Base-by-base conservation (phyloP, 73 alveolate genomes). In the Paramecium bursaria region DNA sequence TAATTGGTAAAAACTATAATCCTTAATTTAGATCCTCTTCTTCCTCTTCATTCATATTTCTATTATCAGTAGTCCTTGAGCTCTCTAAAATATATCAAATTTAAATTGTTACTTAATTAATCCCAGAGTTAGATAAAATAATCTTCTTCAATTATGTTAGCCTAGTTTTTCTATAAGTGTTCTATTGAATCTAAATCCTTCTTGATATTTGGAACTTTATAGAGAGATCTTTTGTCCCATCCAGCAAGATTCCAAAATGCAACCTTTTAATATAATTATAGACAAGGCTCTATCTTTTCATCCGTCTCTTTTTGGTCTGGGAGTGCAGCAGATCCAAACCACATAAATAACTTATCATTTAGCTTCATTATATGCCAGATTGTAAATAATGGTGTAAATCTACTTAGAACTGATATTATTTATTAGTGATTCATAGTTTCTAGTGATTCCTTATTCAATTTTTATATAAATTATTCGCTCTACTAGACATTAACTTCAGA, bases 241-340 rank as follows among this genome's bases (percentile, higher is more conserved):
- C 76, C 76, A 11, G 76, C 51, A 29, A 25, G 51, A 57, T 57
- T 57, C 76, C 76, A 57, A 57, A 57, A 57, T 57, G 76, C 47
- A 29, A 57, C 7, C 31, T 57, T 57, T 29, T 57, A 50, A 57
- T 57, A 57, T 0, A 29, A 29, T 17, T 22, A 23, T 29, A 57
- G 31, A 10, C 1, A 57, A 57, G 76, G 76, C 9, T 57, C 26
- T 11, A 29, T 14, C 26, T 26, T 57, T 57, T 11, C 4, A n/a
- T 57, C 31, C 11, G 76, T 9, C 1, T 57, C n/a, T n/a, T n/a
- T n/a, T n/a, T n/a, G n/a, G n/a, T n/a, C n/a, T n/a, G n/a, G n/a
- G n/a, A n/a, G 49, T 29, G 21, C 29, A 0, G 17, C 49, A 57
- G 26, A 25, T 2, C 76, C 76, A 57, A 57, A 57, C 76, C 76